Evolutionary conservation across 108 stramenopile genomes (phyloP), one percentile per base, ranked within the genome.

Genomic region (Cyclotella baltica): DNA sequence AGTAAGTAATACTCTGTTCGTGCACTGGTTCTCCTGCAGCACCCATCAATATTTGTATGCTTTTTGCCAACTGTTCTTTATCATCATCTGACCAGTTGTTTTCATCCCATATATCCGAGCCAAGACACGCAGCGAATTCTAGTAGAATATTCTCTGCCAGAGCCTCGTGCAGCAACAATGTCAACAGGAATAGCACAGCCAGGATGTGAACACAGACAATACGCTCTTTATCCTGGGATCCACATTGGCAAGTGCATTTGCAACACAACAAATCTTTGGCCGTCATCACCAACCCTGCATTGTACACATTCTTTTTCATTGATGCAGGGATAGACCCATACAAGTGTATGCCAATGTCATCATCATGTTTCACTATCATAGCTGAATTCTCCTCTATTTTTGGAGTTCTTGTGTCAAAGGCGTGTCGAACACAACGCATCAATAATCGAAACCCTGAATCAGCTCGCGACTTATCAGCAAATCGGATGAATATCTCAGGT

Each of bases 341-440:
- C 38, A 73, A 27, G 5, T 64, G 59, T 34, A 73, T 73, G 31
- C 73, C 73, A 37, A 73, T 53, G 19, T 52, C 72, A 63, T 61
- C 40, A 34, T 63, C 20, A 36, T 73, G 48, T 20, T 51, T 18
- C 28, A 73, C 40, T 13, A 73, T 35, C 43, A 20, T 73, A 33
- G 62, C 73, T 33, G 47, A 4, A 4, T 64, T 64, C 18, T 28
- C 43, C 1, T 50, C 73, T 35, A 73, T 22, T 34, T 59, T 36
- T 13, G 51, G 46, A n/a, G 62, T 64, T 23, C 47, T 48, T 40
- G 61, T 73, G 31, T 73, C 73, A 35, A 73, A 62, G 16, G 73
- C 47, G 30, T 73, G 73, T 6, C 73, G 46, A 11, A 63, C 30
- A 23, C 62, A 62, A 28, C 73, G 59, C 62, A 64, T 63, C 27